Evolutionary conservation across 228 moss, liverwort and hornwort genomes (phyloP).

Genomic region (Sphagnum fallax): DNA sequence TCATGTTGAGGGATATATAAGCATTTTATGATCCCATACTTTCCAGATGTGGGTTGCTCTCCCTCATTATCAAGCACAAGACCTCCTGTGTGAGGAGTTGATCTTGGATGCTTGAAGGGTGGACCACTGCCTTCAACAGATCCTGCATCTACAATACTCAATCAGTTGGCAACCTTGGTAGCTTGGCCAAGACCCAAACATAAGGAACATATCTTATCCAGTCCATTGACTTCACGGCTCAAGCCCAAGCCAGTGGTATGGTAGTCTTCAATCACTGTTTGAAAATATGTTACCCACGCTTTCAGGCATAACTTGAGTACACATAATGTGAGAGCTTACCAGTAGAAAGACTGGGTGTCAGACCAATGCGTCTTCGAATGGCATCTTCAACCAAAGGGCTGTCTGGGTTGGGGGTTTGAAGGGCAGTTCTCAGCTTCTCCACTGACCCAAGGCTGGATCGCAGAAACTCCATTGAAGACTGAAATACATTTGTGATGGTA

Average conservation of each 20-base stretch:
- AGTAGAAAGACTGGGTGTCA: conserved; percentile 55
- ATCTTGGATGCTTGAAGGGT: conserved; percentile 46
- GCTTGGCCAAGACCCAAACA: not conserved
- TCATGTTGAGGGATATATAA: no score
- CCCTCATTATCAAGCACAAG: conserved; percentile 44
- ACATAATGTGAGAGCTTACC: conserved; percentile 1
- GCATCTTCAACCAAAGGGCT: conserved; percentile 26
- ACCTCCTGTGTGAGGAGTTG: conserved; percentile 38
- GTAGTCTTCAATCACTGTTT: not conserved
- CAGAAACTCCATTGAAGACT: conserved; percentile 26
- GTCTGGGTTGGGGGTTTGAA: conserved; percentile 50
- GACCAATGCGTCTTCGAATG: conserved; percentile 29
- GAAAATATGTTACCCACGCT: not conserved
- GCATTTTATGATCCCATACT: conserved; percentile 11
- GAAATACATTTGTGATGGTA: conserved; percentile 1
- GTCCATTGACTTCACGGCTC: not conserved
- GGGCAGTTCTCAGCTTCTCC: conserved; percentile 58
- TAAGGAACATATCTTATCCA: not conserved
- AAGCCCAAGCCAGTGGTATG: not conserved
- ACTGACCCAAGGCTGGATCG: conserved; percentile 37
- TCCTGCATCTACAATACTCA: conserved; percentile 16
- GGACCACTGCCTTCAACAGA: conserved; percentile 37
- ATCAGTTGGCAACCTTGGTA: not conserved
- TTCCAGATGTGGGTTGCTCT: conserved; percentile 47
- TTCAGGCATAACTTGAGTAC: not conserved